Conservation (phyloP, 176 grass and related monocot species). For the Elymus sibiricus region DNA sequence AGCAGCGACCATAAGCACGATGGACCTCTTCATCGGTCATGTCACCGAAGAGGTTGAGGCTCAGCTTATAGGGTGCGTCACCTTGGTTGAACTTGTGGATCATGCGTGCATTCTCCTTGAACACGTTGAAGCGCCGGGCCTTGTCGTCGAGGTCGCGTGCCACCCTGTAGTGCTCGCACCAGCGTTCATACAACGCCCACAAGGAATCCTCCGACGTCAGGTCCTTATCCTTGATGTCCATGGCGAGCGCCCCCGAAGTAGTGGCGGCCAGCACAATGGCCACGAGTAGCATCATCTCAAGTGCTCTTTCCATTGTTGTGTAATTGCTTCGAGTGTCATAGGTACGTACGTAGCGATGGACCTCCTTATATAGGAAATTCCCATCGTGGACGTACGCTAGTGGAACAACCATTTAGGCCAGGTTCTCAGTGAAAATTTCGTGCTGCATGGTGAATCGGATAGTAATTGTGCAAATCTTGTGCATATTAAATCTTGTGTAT, state of each 20-base stretch:
- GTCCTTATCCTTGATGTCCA: slow-evolving; percentile 21
- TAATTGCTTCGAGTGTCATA: background rate
- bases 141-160: slow-evolving; percentile 30
- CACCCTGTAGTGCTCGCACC: slow-evolving; percentile 27
- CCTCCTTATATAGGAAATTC: background rate
- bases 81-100: slow-evolving; percentile 36
- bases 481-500: background rate
- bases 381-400: background rate
- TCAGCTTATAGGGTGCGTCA: slow-evolving; percentile 35
- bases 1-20: background rate
- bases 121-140: slow-evolving; percentile 38
- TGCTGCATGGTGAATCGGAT: background rate
- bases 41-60: slow-evolving; percentile 48
- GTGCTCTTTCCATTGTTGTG: background rate
- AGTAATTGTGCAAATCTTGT: background rate
- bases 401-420: too few species aligned
- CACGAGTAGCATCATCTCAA: background rate
- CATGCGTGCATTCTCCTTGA: slow-evolving; percentile 40
- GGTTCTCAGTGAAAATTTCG: background rate
- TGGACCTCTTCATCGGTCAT: slow-evolving; percentile 43
- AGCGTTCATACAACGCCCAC: slow-evolving; percentile 38
- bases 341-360: background rate
- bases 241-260: too few species aligned
- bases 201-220: slow-evolving; percentile 40
- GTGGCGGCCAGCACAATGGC: background rate